These are phyloP conservation scores for Yamadazyma blattariae DNA, from an alignment of 1,139 yeast species.

Conservation along the genomic window DNA sequence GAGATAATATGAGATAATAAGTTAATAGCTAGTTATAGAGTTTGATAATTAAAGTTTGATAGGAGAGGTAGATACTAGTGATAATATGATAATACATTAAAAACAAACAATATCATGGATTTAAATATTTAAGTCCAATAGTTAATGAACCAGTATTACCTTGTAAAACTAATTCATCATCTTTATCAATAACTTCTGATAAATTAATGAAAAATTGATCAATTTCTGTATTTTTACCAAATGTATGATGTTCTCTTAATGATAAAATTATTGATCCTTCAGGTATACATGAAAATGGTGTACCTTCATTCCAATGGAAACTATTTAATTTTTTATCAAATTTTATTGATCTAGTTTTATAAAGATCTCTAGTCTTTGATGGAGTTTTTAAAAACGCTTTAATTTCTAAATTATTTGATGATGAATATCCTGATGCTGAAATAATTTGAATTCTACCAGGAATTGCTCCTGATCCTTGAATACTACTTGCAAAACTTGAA, in stretches of 20 bases:
- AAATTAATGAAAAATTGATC: slow-evolving; percentile 52
- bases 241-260: slow-evolving; percentile 65
- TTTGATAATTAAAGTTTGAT: no score
- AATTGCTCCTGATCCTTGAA: slow-evolving; percentile 35
- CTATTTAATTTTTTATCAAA: slow-evolving; percentile 41
- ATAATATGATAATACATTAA: no score
- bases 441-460: slow-evolving; percentile 57
- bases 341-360: slow-evolving; percentile 64
- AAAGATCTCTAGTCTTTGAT: slow-evolving; percentile 55
- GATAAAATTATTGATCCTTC: slow-evolving; percentile 58
- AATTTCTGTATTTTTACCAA: slow-evolving; percentile 68
- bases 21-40: no score
- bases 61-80: no score
- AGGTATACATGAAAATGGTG: slow-evolving; percentile 63
- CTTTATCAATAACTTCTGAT: slow-evolving; percentile 33
- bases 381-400: slow-evolving; percentile 51
- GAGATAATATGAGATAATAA: no score
- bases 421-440: slow-evolving; percentile 33
- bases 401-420: slow-evolving; percentile 37
- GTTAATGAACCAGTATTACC: slow-evolving; percentile 30
- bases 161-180: slow-evolving; percentile 25
- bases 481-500: slow-evolving; percentile 36
- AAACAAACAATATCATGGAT: no score
- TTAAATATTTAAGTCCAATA: slow-evolving; percentile 29
- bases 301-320: slow-evolving; percentile 62